A percentile compares a stretch with the other conserved stretches of the same genome.
Conservation (phyloP, 768 basidiomycete genomes). For the Baorangia bicolor region DNA sequence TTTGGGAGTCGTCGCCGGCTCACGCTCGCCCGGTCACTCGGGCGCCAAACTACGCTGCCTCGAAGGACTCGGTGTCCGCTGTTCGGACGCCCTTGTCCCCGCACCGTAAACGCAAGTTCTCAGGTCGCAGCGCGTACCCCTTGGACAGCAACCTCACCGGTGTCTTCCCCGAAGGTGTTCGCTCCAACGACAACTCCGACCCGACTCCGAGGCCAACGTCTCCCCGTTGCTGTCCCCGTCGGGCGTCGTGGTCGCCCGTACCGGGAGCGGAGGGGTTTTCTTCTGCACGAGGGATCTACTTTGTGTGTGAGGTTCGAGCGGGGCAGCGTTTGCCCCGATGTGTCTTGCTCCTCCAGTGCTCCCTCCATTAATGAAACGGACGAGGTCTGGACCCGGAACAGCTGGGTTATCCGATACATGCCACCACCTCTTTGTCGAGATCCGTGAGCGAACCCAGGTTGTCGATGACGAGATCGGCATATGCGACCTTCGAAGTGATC, state of each 20-base stretch:
- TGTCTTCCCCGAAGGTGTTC: slow-evolving; percentile 36
- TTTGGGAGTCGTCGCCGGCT: slow-evolving; percentile 55
- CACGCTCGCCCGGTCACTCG: slow-evolving; percentile 54
- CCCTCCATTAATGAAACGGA: slow-evolving; percentile 31
- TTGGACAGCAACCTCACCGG: slow-evolving; percentile 51
- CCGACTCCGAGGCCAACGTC: slow-evolving; percentile 26
- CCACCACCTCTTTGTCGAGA: no score
- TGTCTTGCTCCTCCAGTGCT: slow-evolving; percentile 25
- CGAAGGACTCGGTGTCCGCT: slow-evolving; percentile 43
- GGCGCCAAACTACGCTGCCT: slow-evolving; percentile 50
- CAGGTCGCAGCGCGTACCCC: slow-evolving; percentile 45
- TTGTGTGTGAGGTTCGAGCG: slow-evolving; percentile 29
- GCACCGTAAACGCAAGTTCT: slow-evolving; percentile 46
- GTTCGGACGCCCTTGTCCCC: slow-evolving; percentile 17
- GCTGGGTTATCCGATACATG: no score
- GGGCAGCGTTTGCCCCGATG: neutral
- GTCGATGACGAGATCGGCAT: no score
- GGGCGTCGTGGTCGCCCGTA: neutral
- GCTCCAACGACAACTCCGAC: slow-evolving; percentile 39
- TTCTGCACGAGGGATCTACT: slow-evolving; percentile 37
- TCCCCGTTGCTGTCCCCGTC: neutral
- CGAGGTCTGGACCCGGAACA: slow-evolving; percentile 7
- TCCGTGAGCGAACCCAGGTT: no score
- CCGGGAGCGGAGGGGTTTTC: slow-evolving; percentile 34
- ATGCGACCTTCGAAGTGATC: no score